Evolutionary conservation across 2,329 filamentous ascomycete species (phyloP), one percentile per base, ranked within the genome.

Genomic region (Thermoascus crustaceus): DNA sequence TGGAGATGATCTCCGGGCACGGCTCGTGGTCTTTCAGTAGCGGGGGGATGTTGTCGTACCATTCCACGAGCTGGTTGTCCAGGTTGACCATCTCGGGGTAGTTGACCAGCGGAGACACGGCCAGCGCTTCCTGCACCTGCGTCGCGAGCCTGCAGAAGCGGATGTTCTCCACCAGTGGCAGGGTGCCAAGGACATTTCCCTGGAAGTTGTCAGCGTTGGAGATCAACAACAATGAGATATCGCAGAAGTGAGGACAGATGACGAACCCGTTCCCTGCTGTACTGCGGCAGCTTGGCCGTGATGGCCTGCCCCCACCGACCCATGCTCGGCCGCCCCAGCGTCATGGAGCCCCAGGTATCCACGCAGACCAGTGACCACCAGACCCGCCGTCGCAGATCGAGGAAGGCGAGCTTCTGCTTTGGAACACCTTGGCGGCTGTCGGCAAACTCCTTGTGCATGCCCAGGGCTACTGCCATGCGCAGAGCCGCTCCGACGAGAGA

Each of bases 71-170:
- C 48, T 85, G 78, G 2, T 66, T 65, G 49, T 88, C 83, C 13
- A 85, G 70, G 37, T 69, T 69, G 38, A 72, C 69, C 13, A 82
- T 76, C 50, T 87, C 81, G 19, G 78, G 72, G 19, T 72, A 67
- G n/a, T 73, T 71, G 2, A 85, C 70, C 1, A 85, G 66, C 0
- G 82, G 80, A 2, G 76, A 74, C 35, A 80, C 76, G 10, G 82
- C 80, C 2, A 89, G n/a, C n/a, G n/a, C 73, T 49, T 89, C 82
- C 54, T 89, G 84, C 38, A 88, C 82, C 41, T 77, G 75, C 0
- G 82, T 85, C 13, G 82, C 79, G 40, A 89, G 82, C 55, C 82
- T 82, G 63, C 82, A 85, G 58, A 88, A 88, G 33, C 79, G 77
- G 43, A 85, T 80, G 54, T 84, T 85, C 57, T 88, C 80, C 18